phyloP scores from a whole-genome alignment of 306 rosid species.

The Abrus precatorius region DNA sequence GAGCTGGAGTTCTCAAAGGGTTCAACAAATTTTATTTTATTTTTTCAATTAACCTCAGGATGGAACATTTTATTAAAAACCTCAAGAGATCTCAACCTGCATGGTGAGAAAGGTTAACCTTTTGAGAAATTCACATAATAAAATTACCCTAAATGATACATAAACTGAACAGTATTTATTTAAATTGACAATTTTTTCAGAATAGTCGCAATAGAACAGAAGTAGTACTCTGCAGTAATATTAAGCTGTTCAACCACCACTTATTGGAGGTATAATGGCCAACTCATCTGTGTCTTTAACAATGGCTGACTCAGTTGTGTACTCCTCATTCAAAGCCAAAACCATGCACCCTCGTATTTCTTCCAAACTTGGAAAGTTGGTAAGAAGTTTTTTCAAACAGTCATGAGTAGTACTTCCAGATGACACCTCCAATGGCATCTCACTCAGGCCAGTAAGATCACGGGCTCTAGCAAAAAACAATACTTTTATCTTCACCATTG shows the following conservation, averaged over 20 bases:
- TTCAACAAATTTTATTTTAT: neutral
- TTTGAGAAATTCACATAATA: neutral
- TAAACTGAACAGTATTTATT: constrained; percentile 30
- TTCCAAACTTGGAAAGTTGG: constrained; percentile 72
- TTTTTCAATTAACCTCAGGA: neutral
- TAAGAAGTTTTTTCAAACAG: constrained; percentile 71
- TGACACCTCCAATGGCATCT: constrained; percentile 72
- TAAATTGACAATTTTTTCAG: neutral
- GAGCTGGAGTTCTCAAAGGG: constrained; percentile 29
- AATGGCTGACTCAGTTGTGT: constrained; percentile 62
- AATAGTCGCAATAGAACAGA: neutral
- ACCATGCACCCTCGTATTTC: constrained; percentile 82
- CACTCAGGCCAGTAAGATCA: constrained; percentile 75
- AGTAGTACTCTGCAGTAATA: neutral
- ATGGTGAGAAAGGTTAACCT: constrained; percentile 25
- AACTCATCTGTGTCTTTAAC: constrained; percentile 80
- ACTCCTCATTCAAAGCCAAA: constrained; percentile 88
- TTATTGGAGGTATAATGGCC: constrained; percentile 89
- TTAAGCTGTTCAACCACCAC: constrained; percentile 69
- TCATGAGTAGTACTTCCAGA: constrained; percentile 77
- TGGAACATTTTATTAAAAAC: neutral
- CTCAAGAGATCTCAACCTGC: neutral
- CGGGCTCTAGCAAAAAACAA: constrained; percentile 93
- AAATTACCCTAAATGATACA: constrained; percentile 1
- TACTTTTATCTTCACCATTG: constrained; percentile 68